Conservation (phyloP, 106 monocot species). For the Amphibolis antarctica region DNA sequence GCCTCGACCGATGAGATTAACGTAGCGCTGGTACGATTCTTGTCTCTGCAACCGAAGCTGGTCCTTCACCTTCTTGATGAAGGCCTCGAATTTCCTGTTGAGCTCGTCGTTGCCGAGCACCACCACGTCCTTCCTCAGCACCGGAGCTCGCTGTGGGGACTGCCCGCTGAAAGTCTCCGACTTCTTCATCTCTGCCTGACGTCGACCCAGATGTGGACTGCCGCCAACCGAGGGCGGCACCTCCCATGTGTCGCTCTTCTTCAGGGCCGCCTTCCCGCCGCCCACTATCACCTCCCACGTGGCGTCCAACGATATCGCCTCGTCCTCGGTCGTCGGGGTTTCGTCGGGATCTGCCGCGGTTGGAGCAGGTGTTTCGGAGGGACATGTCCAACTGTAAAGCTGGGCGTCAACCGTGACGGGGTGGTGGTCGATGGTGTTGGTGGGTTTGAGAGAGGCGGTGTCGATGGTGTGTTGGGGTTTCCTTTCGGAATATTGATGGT, state of each 20-base stretch:
- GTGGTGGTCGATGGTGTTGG: background rate
- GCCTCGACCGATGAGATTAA: too few relatives aligned
- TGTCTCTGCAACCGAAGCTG: constrained; percentile 19
- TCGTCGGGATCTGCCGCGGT: constrained; percentile 17
- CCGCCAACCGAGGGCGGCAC: constrained; percentile 1
- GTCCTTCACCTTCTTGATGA: constrained; percentile 60
- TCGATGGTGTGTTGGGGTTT: background rate
- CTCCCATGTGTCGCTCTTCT: constrained; percentile 23
- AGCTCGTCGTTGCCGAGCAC: constrained; percentile 31
- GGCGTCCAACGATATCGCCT: constrained; percentile 31
- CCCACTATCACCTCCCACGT: constrained; percentile 38
- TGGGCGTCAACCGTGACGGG: background rate
- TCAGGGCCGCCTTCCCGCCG: background rate
- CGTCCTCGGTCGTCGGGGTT: background rate
- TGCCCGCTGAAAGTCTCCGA: constrained; percentile 21
- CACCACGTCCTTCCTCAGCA: constrained; percentile 7
- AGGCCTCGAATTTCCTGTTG: constrained; percentile 47
- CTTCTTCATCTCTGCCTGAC: constrained; percentile 16
- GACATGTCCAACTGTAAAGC: background rate
- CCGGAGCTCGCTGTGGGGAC: background rate
- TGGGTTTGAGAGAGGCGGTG: background rate
- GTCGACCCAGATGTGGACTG: background rate
- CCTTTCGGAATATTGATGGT: background rate
- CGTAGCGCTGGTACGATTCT: too few relatives aligned
- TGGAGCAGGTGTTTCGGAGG: background rate